Conservation (phyloP, 179 eudicot genomes). For the Gypsophila paniculata region DNA sequence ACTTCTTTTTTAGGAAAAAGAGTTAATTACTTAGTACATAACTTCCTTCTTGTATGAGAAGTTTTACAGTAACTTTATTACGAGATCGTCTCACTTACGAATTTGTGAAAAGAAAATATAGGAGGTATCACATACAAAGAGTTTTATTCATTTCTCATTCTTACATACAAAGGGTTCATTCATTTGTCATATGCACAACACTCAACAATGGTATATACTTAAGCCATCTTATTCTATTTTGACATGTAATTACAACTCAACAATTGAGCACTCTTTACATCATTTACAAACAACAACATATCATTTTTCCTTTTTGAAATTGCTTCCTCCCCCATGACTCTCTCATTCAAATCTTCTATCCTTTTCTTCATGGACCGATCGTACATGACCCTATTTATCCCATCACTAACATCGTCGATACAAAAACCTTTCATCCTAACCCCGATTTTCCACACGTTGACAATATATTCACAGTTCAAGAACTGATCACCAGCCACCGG, state of each 20-base stretch:
- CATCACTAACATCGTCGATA: slow-evolving; percentile 33
- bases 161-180: neutral
- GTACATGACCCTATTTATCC: slow-evolving; percentile 34
- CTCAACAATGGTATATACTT: neutral
- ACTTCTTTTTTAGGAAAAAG: no score
- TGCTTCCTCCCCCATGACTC: slow-evolving; percentile 48
- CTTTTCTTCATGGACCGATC: slow-evolving; percentile 42
- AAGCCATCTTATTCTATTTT: neutral
- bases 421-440: slow-evolving; percentile 42
- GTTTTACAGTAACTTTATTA: no score
- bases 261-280: slow-evolving; percentile 12
- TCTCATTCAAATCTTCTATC: slow-evolving; percentile 33
- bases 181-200: neutral
- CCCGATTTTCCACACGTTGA: slow-evolving; percentile 58
- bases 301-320: slow-evolving; percentile 25
- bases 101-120: no score
- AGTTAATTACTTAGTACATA: no score
- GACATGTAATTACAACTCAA: slow-evolving; percentile 6
- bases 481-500: slow-evolving; percentile 83
- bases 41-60: no score
- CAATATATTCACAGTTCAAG: slow-evolving; percentile 60
- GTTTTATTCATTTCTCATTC: neutral
- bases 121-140: no score
- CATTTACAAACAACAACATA: slow-evolving; percentile 35
- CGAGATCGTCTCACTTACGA: no score